These are phyloP conservation scores for Aspergillus japonicus DNA, from an alignment of 2,329 filamentous ascomycete genomes.

Conservation along the genomic window DNA sequence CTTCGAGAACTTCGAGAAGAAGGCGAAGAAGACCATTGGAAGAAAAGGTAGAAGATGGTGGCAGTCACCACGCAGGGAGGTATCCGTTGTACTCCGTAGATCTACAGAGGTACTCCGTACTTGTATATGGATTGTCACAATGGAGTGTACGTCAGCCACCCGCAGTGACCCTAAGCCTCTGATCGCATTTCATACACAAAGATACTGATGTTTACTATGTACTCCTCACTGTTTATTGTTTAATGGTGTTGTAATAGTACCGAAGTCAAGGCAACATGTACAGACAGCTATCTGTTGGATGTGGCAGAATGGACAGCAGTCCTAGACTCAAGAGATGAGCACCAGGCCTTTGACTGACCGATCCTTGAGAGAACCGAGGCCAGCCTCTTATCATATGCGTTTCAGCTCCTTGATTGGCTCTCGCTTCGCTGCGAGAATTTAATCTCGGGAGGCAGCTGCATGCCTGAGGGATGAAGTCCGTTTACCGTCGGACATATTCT, in stretches of 20 bases:
- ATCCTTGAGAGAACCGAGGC: not conserved
- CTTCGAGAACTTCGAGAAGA: not conserved
- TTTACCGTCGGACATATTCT: not conserved
- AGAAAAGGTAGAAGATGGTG: not conserved
- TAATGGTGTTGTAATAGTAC: not conserved
- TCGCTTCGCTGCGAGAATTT: not conserved
- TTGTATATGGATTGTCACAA: not conserved
- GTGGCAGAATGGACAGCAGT: not conserved
- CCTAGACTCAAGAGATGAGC: not conserved
- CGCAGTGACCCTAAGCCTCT: not conserved
- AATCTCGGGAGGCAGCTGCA: not conserved
- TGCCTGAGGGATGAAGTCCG: not conserved
- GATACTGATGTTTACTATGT: too few species aligned
- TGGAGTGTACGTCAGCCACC: not conserved
- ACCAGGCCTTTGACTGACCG: not conserved
- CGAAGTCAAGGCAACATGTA: not conserved
- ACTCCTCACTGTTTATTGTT: not conserved
- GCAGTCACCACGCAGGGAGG: not conserved
- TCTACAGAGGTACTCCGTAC: not conserved
- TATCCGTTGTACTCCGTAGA: not conserved
- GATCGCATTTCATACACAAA: not conserved
- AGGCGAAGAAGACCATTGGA: not conserved
- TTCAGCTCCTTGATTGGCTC: not conserved
- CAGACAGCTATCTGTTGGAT: not conserved
- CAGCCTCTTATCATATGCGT: not conserved